Conservation (phyloP, 805 yeast species). For the Vanderwaltozyma verrucispora region DNA sequence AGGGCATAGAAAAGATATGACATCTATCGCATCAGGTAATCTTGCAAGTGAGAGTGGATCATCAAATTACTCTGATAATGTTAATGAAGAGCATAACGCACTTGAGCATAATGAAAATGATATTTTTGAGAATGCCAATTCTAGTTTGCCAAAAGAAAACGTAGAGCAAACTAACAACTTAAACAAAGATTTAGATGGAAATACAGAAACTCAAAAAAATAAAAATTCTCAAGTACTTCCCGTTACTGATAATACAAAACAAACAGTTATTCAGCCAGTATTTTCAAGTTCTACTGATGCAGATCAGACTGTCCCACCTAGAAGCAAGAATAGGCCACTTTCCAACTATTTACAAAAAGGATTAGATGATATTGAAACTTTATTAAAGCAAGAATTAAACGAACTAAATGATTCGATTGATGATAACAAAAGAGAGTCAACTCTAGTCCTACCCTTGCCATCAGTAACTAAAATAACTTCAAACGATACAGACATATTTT, state of each 20-base stretch:
- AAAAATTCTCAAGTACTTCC: too few relatives aligned
- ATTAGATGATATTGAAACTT: conserved; percentile 4
- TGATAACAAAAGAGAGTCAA: background rate
- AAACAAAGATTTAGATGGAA: too few relatives aligned
- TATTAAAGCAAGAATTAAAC: background rate
- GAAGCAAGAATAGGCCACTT: conserved; percentile 25
- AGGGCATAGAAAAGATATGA: conserved; percentile 7
- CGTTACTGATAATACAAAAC: too few relatives aligned
- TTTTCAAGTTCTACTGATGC: background rate
- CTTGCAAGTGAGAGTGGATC: conserved; percentile 15
- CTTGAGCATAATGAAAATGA: too few relatives aligned
- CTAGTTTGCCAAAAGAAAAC: background rate
- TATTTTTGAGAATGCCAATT: too few relatives aligned
- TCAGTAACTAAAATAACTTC: conserved; percentile 1
- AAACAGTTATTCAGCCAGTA: background rate
- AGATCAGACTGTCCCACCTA: conserved; percentile 26
- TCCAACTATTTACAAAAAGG: conserved; percentile 12
- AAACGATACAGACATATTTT: conserved; percentile 17
- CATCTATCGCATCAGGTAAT: conserved; percentile 15
- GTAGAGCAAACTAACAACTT: too few relatives aligned
- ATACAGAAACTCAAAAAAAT: too few relatives aligned
- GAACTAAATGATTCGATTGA: background rate
- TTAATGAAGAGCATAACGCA: background rate
- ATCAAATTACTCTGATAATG: background rate
- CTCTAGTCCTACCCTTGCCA: background rate